Conservation (phyloP, 345 rosid genomes). For the Firmiana major region DNA sequence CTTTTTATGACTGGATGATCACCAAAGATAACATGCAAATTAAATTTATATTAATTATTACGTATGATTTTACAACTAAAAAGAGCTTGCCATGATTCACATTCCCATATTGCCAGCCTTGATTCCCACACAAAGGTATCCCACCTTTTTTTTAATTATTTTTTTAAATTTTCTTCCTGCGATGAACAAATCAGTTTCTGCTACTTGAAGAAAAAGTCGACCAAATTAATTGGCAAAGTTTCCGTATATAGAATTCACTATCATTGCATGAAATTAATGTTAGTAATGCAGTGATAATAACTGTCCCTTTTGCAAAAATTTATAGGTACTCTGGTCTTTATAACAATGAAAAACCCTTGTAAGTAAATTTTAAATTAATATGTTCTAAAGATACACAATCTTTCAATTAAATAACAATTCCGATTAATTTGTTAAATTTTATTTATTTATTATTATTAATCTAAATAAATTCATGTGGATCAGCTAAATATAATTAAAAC, state of each 20-base stretch:
- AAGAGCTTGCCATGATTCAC: constrained; percentile 14
- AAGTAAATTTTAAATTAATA: background rate
- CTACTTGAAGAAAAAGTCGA: background rate
- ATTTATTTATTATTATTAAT: background rate
- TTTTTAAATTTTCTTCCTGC: background rate
- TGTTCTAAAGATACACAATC: too few species aligned
- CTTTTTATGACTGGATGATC: background rate
- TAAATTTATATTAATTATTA: background rate
- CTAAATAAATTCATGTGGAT: background rate
- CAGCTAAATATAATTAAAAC: too few species aligned
- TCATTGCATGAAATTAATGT: background rate
- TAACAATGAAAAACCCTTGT: background rate
- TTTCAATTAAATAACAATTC: too few species aligned
- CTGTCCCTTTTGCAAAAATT: background rate
- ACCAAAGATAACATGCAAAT: background rate
- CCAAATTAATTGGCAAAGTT: background rate
- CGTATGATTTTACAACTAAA: constrained; percentile 16
- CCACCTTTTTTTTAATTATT: background rate
- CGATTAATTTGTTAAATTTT: too few species aligned
- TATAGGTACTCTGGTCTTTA: too few species aligned
- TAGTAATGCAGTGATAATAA: background rate
- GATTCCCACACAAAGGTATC: constrained; percentile 9
- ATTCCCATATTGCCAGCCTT: constrained; percentile 12
- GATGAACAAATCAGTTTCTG: background rate
- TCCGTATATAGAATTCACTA: background rate